Evolutionary conservation across 805 yeast species (phyloP).

Genomic region (Starmerella apicola): DNA sequence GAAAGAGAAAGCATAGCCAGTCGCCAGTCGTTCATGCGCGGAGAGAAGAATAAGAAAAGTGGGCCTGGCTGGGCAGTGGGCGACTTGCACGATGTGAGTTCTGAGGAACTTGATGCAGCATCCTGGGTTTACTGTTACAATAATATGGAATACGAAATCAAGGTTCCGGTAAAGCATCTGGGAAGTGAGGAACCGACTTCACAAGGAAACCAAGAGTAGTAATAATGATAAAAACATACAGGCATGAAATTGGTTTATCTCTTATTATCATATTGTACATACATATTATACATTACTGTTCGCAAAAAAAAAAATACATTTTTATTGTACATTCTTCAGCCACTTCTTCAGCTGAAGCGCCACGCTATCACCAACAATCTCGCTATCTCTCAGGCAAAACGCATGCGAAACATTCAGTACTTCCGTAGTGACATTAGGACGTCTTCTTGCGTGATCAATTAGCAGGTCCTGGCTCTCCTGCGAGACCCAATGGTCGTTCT

Average conservation of each 20-base stretch:
- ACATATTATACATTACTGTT: no score
- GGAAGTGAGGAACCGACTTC: no score
- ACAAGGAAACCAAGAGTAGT: no score
- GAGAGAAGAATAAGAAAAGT: constrained; percentile 5
- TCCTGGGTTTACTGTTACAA: no score
- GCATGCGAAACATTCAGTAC: constrained; percentile 41
- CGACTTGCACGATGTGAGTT: constrained; percentile 8
- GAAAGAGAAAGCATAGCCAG: constrained; percentile 22
- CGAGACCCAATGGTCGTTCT: constrained; percentile 55
- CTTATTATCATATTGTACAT: no score
- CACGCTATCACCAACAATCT: constrained; percentile 31
- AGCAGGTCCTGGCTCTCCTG: constrained; percentile 37
- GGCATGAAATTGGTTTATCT: no score
- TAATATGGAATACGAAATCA: no score
- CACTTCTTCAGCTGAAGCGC: constrained; percentile 7
- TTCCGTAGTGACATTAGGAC: constrained; percentile 25
- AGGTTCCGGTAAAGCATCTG: no score
- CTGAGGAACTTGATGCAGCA: constrained; percentile 1
- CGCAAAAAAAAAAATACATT: no score
- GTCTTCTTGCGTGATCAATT: constrained; percentile 28
- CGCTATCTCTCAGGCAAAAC: constrained; percentile 47
- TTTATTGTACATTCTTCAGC: no score
- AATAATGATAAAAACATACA: no score
- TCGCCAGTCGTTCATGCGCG: constrained; percentile 23
- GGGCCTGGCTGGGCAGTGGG: constrained; percentile 25